Percentiles rank a stretch among this genome's conserved stretches.
Evolutionary conservation across 192 early-diverging fungal species (phyloP).

Genomic region (Gryganskiella cystojenkinii): DNA sequence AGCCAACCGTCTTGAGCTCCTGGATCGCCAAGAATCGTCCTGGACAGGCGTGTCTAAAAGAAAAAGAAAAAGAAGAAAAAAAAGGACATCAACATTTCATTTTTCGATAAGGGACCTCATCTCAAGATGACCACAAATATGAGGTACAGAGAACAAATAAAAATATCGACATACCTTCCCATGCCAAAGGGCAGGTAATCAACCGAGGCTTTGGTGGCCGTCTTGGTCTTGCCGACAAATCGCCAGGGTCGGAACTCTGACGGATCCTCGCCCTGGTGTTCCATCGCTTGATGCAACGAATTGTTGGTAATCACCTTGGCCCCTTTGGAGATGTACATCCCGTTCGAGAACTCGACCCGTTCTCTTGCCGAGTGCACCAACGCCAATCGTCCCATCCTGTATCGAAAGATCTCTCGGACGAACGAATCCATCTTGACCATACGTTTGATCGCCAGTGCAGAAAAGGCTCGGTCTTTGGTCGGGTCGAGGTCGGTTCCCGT

Average conservation of each 20-base stretch:
- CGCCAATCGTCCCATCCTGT: constrained; percentile 14
- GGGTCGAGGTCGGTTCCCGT: constrained; percentile 21
- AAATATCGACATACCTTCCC: constrained; percentile 40
- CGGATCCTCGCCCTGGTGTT: constrained; percentile 22
- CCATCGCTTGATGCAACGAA: constrained; percentile 12
- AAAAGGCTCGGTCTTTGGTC: constrained; percentile 21
- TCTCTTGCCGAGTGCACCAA: constrained; percentile 26
- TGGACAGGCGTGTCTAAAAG: constrained; percentile 55
- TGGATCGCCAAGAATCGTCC: constrained; percentile 62
- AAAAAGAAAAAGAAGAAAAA: not conserved
- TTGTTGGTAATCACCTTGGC: constrained; percentile 40
- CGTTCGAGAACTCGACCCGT: constrained; percentile 45
- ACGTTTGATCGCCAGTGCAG: constrained; percentile 35
- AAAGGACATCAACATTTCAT: not conserved
- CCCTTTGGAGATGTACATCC: constrained; percentile 39
- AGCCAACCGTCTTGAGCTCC: constrained; percentile 49
- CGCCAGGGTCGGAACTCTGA: constrained; percentile 51
- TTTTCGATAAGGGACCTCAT: not conserved
- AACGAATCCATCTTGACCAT: constrained; percentile 57
- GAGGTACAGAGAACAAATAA: too few species aligned
- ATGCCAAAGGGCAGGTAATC: constrained; percentile 55
- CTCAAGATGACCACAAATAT: not conserved
- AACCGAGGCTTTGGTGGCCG: constrained; percentile 33
- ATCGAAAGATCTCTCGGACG: constrained; percentile 51
- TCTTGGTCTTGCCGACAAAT: constrained; percentile 39